Evolutionary conservation across 2,329 filamentous ascomycete species (phyloP), one percentile per base, ranked within the genome.

Genomic region (Meredithiella fracta): DNA sequence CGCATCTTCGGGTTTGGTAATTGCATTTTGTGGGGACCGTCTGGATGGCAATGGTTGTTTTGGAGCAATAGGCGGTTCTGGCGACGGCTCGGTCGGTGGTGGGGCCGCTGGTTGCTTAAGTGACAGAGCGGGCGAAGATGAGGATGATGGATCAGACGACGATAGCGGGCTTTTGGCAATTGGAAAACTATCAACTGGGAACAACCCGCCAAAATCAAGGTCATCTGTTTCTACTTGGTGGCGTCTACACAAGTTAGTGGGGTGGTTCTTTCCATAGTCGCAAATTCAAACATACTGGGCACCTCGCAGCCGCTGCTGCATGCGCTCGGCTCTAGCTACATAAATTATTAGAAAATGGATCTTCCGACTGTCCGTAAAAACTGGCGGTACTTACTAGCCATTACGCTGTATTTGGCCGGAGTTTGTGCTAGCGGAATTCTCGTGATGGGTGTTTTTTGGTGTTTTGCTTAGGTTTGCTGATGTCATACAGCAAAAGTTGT

Each of bases 241-340:
- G 61, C 73, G 73, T 61, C 74, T 78, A 50, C 47, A 25, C 9
- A 25, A 5, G 44, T 49, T 49, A 49, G 44, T n/a, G 44, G 20
- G 44, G 44, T 15, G 3, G 3, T 14, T 22, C 7, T 49, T 2
- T 17, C 20, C 11, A 8, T 26, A 5, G 44, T 3, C 44, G 26
- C 23, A 22, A 40, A 31, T 23, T 52, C 64, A 26, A 11, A 65
- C 75, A 61, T 71, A 81, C 79, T 78, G 77, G 44, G 79, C 79
- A 59, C 80, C 80, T 60, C 80, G 78, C 64, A 83, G 75, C 64
- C 80, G 79, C 68, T 80, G 74, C 60, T 79, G 77, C 69, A 82
- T 73, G 63, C 78, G 77, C 64, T 80, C 78, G 62, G 78, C 76
- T 49, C 44, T 49, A 63, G 72, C 74, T 77, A 51, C 11, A 15